These are phyloP conservation scores for Venturia asperata DNA, from an alignment of 2,329 filamentous ascomycete genomes.

Conservation along the genomic window DNA sequence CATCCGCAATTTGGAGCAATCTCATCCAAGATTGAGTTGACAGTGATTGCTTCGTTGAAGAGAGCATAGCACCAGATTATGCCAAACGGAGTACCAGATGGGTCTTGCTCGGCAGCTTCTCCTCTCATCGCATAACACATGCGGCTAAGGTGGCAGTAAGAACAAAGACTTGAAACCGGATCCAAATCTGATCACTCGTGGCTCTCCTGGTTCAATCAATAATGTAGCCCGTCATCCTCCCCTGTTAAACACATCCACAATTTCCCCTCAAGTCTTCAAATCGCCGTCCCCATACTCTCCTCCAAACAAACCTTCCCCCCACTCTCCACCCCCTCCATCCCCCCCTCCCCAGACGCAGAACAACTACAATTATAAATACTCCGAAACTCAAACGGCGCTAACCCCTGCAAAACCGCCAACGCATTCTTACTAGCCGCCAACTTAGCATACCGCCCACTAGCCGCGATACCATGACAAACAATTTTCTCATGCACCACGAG, in stretches of 20 bases:
- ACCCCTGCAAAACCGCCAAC: slow-evolving; percentile 43
- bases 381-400: slow-evolving; percentile 53
- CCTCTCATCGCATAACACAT: too few relatives aligned
- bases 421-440: slow-evolving; percentile 56
- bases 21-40: too few relatives aligned
- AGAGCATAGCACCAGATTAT: too few relatives aligned
- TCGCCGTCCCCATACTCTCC: slow-evolving; percentile 13
- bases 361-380: slow-evolving; percentile 59
- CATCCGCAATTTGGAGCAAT: too few relatives aligned
- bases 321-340: neutral
- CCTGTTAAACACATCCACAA: too few relatives aligned
- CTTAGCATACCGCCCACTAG: slow-evolving; percentile 67
- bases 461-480: slow-evolving; percentile 53
- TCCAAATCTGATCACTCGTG: too few relatives aligned
- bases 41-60: too few relatives aligned
- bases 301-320: neutral
- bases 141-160: neutral
- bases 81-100: neutral
- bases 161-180: too few relatives aligned
- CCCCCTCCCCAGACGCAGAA: slow-evolving; percentile 15
- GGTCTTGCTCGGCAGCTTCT: neutral
- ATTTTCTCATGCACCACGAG: slow-evolving; percentile 69
- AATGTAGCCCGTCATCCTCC: too few relatives aligned
- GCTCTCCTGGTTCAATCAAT: too few relatives aligned
- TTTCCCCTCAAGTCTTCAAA: too few relatives aligned